A percentile compares a stretch with the other conserved stretches of the same genome.
phyloP scores from a whole-genome alignment of 257 asterid species.

The Salvia miltiorrhiza region DNA sequence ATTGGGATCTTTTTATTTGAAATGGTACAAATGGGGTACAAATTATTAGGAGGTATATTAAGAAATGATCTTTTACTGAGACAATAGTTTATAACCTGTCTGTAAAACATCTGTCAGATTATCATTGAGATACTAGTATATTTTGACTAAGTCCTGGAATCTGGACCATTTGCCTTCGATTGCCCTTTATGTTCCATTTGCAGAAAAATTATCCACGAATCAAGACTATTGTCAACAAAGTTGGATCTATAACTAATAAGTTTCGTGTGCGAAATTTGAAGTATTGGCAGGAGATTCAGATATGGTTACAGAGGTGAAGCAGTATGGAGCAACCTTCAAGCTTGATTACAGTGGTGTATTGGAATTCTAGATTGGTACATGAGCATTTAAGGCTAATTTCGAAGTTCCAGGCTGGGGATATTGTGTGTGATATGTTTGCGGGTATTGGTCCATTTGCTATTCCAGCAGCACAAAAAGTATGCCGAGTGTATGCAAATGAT shows the following conservation, averaged over 20 bases:
- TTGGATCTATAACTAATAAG: conserved; percentile 80
- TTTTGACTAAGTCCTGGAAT: neutral
- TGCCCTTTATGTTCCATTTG: conserved; percentile 4
- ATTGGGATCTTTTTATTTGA: conserved; percentile 4
- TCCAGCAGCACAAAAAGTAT: conserved; percentile 97
- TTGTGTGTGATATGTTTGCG: conserved; percentile 88
- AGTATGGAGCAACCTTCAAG: conserved; percentile 82
- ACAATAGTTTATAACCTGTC: neutral
- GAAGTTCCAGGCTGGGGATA: conserved; percentile 63
- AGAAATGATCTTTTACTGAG: neutral
- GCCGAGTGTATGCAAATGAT: conserved; percentile 87
- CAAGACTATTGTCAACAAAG: conserved; percentile 85
- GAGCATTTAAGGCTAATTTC: conserved; percentile 86
- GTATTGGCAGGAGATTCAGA: conserved; percentile 75
- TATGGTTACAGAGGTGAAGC: conserved; percentile 91
- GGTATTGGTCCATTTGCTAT: conserved; percentile 95
- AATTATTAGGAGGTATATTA: too few relatives aligned
- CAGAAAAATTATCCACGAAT: conserved; percentile 95
- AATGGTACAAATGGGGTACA: too few relatives aligned
- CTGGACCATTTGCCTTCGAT: conserved; percentile 9
- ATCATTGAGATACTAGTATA: neutral
- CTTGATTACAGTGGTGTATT: conserved; percentile 94
- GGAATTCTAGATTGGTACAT: conserved; percentile 96
- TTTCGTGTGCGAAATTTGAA: conserved; percentile 97
- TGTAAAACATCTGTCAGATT: neutral